Conservation (phyloP, 371 early-diverging fungal species). For the Batkoa obscura region DNA sequence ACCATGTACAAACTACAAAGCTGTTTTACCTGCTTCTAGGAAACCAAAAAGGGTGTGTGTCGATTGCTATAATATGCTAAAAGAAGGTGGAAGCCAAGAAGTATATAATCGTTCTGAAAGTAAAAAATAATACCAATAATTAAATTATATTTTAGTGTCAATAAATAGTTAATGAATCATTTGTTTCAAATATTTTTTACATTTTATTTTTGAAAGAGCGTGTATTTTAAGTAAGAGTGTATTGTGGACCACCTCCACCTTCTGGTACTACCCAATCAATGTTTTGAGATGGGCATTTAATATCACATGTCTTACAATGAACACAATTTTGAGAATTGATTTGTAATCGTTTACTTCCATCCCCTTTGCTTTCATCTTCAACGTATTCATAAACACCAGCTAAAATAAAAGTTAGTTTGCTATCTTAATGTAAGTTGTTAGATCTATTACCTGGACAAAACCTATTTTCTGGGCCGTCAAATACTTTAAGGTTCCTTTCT, state of each 20-base stretch:
- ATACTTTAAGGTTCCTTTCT: constrained; percentile 60
- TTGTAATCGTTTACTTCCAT: constrained; percentile 77
- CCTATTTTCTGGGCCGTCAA: constrained; percentile 87
- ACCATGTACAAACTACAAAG: background rate
- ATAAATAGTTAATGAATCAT: too few species aligned
- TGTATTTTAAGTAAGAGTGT: constrained; percentile 9
- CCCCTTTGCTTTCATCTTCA: constrained; percentile 65
- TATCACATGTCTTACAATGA: constrained; percentile 99
- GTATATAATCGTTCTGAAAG: too few species aligned
- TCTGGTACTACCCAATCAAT: constrained; percentile 98
- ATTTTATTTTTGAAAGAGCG: too few species aligned
- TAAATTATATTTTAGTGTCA: too few species aligned
- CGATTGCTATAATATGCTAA: background rate
- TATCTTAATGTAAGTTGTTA: constrained; percentile 1
- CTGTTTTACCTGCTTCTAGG: background rate
- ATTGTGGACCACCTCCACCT: constrained; percentile 82
- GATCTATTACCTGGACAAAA: constrained; percentile 73
- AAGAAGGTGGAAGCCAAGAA: too few species aligned
- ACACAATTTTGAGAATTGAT: constrained; percentile 97
- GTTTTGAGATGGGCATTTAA: constrained; percentile 96
- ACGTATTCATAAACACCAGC: constrained; percentile 98
- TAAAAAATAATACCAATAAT: too few species aligned
- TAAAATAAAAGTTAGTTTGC: constrained; percentile 8
- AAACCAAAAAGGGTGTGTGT: constrained; percentile 3
- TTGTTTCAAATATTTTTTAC: too few species aligned